Evolutionary conservation across 2,329 filamentous ascomycete genomes (phyloP).

Genomic region (Tolypocladium cylindrosporum): DNA sequence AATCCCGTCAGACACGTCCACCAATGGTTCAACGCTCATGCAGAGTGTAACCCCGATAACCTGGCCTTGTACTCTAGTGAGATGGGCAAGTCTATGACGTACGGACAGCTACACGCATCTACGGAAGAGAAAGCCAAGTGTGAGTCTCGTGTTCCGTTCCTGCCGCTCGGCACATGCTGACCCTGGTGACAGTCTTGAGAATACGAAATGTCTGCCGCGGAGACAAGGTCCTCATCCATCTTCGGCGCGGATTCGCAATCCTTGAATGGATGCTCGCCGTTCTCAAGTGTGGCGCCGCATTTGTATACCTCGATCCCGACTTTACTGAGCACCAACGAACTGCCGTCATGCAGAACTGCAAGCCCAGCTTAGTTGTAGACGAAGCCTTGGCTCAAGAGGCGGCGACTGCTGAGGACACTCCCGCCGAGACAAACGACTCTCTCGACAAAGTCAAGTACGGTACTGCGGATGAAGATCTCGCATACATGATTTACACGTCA

Average conservation of each 20-base stretch:
- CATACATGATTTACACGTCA: conserved; percentile 5
- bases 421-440: not conserved
- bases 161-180: not conserved
- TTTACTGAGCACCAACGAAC: not conserved
- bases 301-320: conserved; percentile 3
- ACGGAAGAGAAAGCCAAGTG: conserved; percentile 2
- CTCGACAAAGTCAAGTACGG: not conserved
- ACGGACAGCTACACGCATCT: not conserved
- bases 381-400: not conserved
- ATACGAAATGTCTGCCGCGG: not conserved
- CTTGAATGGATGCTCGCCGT: conserved; percentile 4
- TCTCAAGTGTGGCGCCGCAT: conserved; percentile 4
- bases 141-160: not conserved
- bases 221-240: conserved; percentile 1
- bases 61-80: not conserved
- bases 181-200: not conserved
- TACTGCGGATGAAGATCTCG: conserved; percentile 3
- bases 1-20: conserved; percentile 3
- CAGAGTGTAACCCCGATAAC: not conserved
- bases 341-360: conserved; percentile 2
- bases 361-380: conserved; percentile 1
- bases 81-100: conserved; percentile 1
- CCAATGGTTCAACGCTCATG: conserved; percentile 6
- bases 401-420: not conserved
- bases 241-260: conserved; percentile 1